Percentiles rank a stretch among this genome's conserved stretches.
Conservation (phyloP, 306 rosid species). For the Trichosanthes truncata region DNA sequence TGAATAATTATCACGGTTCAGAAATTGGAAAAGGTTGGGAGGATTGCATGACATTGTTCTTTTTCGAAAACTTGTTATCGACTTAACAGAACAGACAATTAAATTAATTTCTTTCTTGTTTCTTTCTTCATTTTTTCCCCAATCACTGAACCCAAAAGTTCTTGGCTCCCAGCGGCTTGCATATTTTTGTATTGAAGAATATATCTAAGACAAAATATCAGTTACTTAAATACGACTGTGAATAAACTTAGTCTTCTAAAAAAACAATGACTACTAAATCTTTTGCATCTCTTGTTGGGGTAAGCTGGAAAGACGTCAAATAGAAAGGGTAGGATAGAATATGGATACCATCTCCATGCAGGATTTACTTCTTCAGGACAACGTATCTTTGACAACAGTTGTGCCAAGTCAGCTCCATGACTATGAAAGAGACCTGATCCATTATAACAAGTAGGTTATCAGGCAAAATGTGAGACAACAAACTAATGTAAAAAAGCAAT, state of each 20-base stretch:
- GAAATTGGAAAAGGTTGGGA: neutral
- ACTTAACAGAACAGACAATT: neutral
- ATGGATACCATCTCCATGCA: conserved; percentile 78
- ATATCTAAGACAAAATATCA: neutral
- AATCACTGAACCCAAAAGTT: neutral
- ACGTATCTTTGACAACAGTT: conserved; percentile 39
- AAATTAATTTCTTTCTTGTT: neutral
- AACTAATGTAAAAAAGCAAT: neutral
- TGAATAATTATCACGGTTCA: neutral
- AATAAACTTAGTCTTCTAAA: neutral
- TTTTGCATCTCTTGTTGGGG: neutral
- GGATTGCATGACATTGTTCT: neutral
- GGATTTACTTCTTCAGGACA: conserved; percentile 80
- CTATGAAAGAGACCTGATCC: conserved; percentile 29
- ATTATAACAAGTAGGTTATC: neutral
- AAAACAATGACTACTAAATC: neutral
- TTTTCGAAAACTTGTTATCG: neutral
- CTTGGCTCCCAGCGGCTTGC: neutral
- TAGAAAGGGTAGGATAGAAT: neutral
- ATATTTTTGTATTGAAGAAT: neutral
- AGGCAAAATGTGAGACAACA: neutral
- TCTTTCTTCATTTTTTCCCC: neutral
- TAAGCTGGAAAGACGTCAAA: neutral
- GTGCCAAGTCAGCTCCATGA: conserved; percentile 27
- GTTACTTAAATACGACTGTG: neutral